Conservation (phyloP, 768 basidiomycete genomes). For the Termitomyces eurrhizus region DNA sequence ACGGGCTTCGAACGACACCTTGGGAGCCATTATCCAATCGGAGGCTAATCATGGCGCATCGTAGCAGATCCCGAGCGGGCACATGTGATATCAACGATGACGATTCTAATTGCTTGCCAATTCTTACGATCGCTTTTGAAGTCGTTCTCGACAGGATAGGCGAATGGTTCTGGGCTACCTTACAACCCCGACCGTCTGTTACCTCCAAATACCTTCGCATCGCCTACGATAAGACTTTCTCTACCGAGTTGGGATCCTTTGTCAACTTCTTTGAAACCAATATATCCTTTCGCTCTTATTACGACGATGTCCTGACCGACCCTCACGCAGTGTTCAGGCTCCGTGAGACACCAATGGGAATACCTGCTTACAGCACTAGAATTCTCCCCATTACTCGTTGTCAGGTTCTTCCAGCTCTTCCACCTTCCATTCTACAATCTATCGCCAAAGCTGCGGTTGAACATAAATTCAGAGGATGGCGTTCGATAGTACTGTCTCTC, state of each 20-base stretch:
- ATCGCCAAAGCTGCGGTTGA: conserved; percentile 1
- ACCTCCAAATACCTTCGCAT: background rate
- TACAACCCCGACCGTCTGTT: background rate
- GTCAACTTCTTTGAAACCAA: conserved; percentile 6
- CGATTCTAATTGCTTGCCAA: background rate
- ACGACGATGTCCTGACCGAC: background rate
- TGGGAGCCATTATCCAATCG: background rate
- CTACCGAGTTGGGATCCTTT: background rate
- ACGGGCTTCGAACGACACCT: background rate
- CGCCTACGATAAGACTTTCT: conserved; percentile 3
- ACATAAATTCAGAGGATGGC: conserved; percentile 5
- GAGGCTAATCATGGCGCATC: background rate
- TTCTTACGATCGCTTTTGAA: conserved; percentile 1
- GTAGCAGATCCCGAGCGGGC: background rate
- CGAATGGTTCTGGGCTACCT: background rate
- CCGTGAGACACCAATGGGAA: background rate
- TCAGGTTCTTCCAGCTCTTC: background rate
- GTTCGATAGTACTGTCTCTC: conserved; percentile 5
- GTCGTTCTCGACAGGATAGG: background rate
- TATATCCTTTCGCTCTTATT: background rate
- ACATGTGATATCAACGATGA: background rate
- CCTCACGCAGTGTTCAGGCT: conserved; percentile 1
- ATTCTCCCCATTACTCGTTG: background rate
- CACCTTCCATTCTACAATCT: background rate
- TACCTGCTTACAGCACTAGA: conserved; percentile 4